These are phyloP conservation scores for Yamadazyma conglobata DNA, from an alignment of 1,139 yeast species.

Conservation along the genomic window DNA sequence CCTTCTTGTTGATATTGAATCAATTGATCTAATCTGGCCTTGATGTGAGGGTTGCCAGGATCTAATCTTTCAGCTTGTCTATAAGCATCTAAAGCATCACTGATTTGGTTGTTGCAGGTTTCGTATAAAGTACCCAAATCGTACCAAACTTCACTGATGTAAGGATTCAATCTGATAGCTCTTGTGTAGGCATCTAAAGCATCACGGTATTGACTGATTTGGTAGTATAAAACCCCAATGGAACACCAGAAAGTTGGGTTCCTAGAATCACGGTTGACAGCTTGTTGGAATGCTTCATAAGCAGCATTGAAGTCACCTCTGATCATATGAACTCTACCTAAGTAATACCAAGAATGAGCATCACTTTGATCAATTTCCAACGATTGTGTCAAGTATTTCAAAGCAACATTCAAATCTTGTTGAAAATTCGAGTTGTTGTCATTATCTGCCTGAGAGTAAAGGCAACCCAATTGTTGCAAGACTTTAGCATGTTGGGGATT, in stretches of 20 bases:
- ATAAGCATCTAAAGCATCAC: slow-evolving; percentile 95
- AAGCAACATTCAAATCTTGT: slow-evolving; percentile 80
- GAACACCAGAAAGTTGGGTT: slow-evolving; percentile 99
- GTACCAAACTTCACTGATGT: slow-evolving; percentile 97
- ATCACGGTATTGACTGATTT: slow-evolving; percentile 91
- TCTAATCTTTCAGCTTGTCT: slow-evolving; percentile 94
- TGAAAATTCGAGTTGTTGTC: slow-evolving; percentile 22
- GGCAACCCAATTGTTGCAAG: slow-evolving; percentile 91
- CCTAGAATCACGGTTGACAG: slow-evolving; percentile 92
- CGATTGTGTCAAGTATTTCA: slow-evolving; percentile 78
- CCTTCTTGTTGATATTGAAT: slow-evolving; percentile 74
- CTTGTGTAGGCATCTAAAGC: slow-evolving; percentile 97
- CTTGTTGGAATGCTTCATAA: slow-evolving; percentile 97
- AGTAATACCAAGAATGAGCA: slow-evolving; percentile 95
- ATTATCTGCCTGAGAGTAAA: slow-evolving; percentile 79
- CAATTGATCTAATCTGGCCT: slow-evolving; percentile 84
- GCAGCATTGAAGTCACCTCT: slow-evolving; percentile 94
- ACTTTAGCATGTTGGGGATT: slow-evolving; percentile 96
- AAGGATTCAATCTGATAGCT: slow-evolving; percentile 92
- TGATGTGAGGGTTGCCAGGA: slow-evolving; percentile 91
- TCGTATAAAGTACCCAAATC: slow-evolving; percentile 95
- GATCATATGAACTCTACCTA: slow-evolving; percentile 96
- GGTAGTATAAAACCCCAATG: slow-evolving; percentile 93
- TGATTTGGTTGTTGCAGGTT: slow-evolving; percentile 91
- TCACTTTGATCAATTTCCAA: slow-evolving; percentile 86